Evolutionary conservation across 306 rosid genomes (phyloP), one percentile per base, ranked within the genome.

Genomic region (Prunus mongolica): DNA sequence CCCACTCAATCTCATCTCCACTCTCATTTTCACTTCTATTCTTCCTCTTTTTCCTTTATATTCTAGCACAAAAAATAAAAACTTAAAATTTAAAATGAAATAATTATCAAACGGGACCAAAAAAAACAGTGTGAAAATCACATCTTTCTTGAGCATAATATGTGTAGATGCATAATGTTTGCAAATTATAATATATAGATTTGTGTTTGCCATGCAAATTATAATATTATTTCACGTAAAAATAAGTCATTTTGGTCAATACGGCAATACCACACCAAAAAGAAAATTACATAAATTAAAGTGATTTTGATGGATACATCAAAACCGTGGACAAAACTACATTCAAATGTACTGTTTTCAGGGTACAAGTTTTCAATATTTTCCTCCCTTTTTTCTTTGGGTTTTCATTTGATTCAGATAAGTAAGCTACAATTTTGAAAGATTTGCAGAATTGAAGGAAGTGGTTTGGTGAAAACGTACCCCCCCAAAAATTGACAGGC

Each of bases 321-420:
- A 12, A 75, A 32, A 28, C 41, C 64, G 47, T 65, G 22, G 76
- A 28, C 11, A 49, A 56, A 25, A 62, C 11, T 22, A 18, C 72
- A 58, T 75, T 77, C 74, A 74, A 81, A 79, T 30, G 0, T 54
- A 74, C 79, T 13, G 28, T 77, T 79, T 61, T 44, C 2, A 45
- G 74, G 77, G 52, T 63, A 18, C 54, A 15, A 28, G 30, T 67
- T 72, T 79, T 72, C 73, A 7, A 62, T 41, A 57, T 66, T 27
- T 68, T 50, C 55, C 47, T 12, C 52, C 7, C 1, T 7, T 38
- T 38, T 56, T 56, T 56, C 14, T 41, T 56, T 15, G 12, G 24
- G 25, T 69, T 27, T 24, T 63, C 67, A 9, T 38, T 41, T 9
- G 55, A 41, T 22, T 55, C 22, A 0, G 16, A 22, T 60, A 24